phyloP scores from a whole-genome alignment of 176 grass and related monocot species.

The Aegilops bicornis region DNA sequence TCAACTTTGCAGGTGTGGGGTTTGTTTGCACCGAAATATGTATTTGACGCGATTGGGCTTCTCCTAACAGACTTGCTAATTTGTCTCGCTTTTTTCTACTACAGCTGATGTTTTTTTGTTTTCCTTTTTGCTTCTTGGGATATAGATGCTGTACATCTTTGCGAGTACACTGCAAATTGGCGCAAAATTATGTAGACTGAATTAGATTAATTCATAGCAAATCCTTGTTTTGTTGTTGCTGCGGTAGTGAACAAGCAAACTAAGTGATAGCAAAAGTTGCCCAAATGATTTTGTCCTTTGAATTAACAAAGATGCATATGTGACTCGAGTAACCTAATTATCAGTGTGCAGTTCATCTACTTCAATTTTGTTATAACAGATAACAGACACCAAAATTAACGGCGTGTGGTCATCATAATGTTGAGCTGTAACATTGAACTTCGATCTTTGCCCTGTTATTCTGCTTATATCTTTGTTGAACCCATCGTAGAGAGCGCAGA shows the following conservation, averaged over 20 bases:
- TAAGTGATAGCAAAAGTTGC: neutral
- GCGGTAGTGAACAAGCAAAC: neutral
- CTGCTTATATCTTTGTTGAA: neutral
- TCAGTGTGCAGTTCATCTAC: neutral
- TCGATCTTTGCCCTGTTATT: neutral
- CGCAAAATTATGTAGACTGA: neutral
- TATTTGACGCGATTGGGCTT: conserved; percentile 83
- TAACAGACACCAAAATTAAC: neutral
- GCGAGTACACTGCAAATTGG: neutral
- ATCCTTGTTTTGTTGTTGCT: neutral
- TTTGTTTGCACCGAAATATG: conserved; percentile 98
- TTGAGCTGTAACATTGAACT: neutral
- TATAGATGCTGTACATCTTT: neutral
- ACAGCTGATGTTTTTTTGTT: conserved; percentile 26
- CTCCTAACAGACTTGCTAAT: conserved; percentile 78
- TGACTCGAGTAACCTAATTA: neutral
- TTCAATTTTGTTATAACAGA: neutral
- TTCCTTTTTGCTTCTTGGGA: neutral
- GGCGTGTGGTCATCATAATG: neutral
- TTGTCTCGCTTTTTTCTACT: conserved; percentile 59
- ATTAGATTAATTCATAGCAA: neutral
- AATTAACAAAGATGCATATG: neutral
- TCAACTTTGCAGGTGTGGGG: conserved; percentile 90
- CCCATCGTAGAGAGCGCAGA: neutral
- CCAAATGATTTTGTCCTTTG: neutral